These are phyloP conservation scores for Psilocybe tampanensis DNA, from an alignment of 768 basidiomycete species.

Conservation along the genomic window DNA sequence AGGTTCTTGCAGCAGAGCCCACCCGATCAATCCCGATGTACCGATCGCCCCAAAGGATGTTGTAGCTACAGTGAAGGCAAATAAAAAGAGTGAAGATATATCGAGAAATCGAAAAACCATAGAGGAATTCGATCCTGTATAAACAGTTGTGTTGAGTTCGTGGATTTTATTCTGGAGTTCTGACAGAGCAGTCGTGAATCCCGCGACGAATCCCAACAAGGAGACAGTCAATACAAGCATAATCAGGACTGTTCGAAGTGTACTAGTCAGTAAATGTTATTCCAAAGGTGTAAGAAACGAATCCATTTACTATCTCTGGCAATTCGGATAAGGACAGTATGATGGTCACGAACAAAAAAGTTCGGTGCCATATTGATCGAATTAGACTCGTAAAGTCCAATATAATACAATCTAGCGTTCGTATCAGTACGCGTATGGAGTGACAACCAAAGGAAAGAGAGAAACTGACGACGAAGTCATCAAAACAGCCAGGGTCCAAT, in stretches of 20 bases:
- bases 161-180: too few species aligned
- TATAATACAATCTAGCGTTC: background rate
- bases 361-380: background rate
- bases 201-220: too few species aligned
- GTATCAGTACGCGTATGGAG: background rate
- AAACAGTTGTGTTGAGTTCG: too few species aligned
- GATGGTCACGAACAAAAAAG: background rate
- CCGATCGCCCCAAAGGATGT: too few species aligned
- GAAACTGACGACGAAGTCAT: background rate
- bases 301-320: background rate
- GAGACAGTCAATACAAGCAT: background rate
- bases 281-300: too few species aligned
- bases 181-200: too few species aligned
- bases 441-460: background rate
- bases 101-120: too few species aligned
- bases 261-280: background rate
- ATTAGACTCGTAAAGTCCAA: background rate
- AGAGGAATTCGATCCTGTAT: too few species aligned
- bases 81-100: too few species aligned
- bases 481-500: background rate
- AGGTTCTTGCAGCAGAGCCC: too few species aligned
- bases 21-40: too few species aligned
- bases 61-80: too few species aligned
- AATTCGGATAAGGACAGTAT: background rate
- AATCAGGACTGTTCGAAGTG: background rate